Base-by-base conservation (phyloP, 2,329 filamentous ascomycete genomes). In the Aspergillus pseudonomiae region DNA sequence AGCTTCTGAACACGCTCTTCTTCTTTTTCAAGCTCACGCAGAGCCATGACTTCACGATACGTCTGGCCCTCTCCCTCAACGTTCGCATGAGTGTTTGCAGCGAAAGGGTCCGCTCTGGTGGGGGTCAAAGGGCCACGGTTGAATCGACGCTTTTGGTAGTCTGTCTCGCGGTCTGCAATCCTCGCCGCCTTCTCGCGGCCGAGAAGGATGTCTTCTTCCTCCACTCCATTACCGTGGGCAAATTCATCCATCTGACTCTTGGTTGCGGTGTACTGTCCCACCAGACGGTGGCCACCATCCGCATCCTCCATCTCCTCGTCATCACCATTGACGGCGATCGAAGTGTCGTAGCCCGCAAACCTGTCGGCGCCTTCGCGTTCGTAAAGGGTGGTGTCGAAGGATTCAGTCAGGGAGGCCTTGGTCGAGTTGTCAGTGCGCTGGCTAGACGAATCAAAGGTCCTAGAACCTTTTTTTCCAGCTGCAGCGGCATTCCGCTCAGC, bases 101-200 rank as follows among this genome's bases (percentile, higher is more conserved):
- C 91, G 74, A 96, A 96, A 34, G 93, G 90, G 75, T 97, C 93
- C 65, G 89, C 92, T 73, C 93, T 89, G 10, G 92, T 93, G 5
- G 94, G 93, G 26, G 93, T 95, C 67, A 98, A 84, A 53, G 78
- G 74, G 59, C 88, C 89, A 65, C 95, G 93, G 76, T 97, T 90
- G 78, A 96, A 96, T 64, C 94, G 89, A 69, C 94, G 92, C 81
- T 96, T 97, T 81, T 99, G 96, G 77, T 99, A 99, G 75, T 98
- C 94, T 67, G 93, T 96, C 83, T 98, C 94, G 73, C 95, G 91
- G 75, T 96, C 94, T 65, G 90, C 85, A 74, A 99, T 98, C 72
- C 94, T 90, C 63, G 91, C 93, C 77, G 93, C 92, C 80, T 94
- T 92, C 83, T 98, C 95, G 70, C 90, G 88, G 52, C 91, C 91